Base-by-base conservation (phyloP, 1,284 basidiomycete genomes). In the Filobasidium uniguttulatum region DNA sequence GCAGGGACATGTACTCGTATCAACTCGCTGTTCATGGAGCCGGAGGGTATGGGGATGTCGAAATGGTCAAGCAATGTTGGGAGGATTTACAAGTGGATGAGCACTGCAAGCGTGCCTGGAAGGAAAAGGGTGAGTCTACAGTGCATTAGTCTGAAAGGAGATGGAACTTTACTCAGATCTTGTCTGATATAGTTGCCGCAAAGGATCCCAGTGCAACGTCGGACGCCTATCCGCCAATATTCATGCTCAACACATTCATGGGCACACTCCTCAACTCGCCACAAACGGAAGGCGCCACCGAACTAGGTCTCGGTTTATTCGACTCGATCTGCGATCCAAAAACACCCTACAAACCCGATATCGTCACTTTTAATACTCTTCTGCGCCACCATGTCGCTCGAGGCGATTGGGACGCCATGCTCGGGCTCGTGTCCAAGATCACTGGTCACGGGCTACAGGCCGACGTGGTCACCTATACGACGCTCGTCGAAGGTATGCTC, bases 401-500 rank as follows among this genome's bases (percentile, higher is more conserved):
- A 37, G 73, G 72, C 20, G 75, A 88, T 59, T 73, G 85, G 59
- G 73, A 74, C 50, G 68, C 5, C 63, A 67, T 89, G 54, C 77
- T 78, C 14, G 54, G 77, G 19, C 66, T 90, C 20, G 73, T 77
- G 51, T 36, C 48, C n/a, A 41, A 44, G 8, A 19, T 55, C 12
- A 41, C 54, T 17, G 70, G 67, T 20, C 55, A 58, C 2, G 73
- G 73, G 0, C 60, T 88, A 29, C 58, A 65, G 9, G 83, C 83
- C 7, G 85, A 90, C 60, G 77, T 81, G 4, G 78, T 81, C 65
- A 88, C 82, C 0, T 90, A 81, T 64, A 84, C 85, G 2, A 84
- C 80, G 3, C 74, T 90, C 25, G 77, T 89, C 10, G 77, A 80
- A 22, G 81, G 82, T 1, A 63, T 89, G 50, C 74, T 83, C 29